Evolutionary conservation across 768 basidiomycete species (phyloP), one percentile per base, ranked within the genome.

Genomic region (Rhizopogon rudus): DNA sequence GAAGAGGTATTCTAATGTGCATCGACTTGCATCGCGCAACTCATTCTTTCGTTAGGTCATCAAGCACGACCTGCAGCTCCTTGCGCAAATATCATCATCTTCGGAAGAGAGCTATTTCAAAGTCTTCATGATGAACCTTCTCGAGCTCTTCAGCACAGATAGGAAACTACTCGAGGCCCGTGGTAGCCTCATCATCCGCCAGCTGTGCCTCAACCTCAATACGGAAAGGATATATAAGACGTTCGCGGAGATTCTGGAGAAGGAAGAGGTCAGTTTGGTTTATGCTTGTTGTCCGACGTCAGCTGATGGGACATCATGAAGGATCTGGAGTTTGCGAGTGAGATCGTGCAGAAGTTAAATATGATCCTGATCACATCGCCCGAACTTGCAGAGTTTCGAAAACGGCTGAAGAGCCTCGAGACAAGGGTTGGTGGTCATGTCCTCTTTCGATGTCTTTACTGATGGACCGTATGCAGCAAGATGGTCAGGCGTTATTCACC

Each of bases 281-380:
- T 16, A 29, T 44, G 17, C 39, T 17, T 20, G 17, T n/a, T 39
- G 22, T 9, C 44, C 16, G 22, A 51, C 16, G n/a, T 28, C 14
- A 53, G 28, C 49, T 57, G 51, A 44, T 31, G 9, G n/a, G 13
- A 41, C 14, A 9, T 14, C 5, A 40, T 60, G 29, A 56, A 96
- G 93, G 97, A 99, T 68, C 81, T 98, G 41, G 97, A 98, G 68
- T 98, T 98, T 69, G 95, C 96, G 2, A 93, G 94, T 63, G 88
- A 91, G 58, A 98, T 99, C 69, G 93, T 99, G 14, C 93, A 97
- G 74, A 98, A 98, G 72, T 75, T 99, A 46, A 98, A 93, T 66
- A 87, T 94, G 67, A 98, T 99, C 61, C 77, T 99, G 49, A 95
- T 96, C 60, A 98, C 96, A 6, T 94, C 93, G 2, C 93, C 93